Percentiles rank a stretch among this genome's conserved stretches.
These are phyloP conservation scores for Pseudonitzschia multiseries DNA, from an alignment of 108 stramenopile genomes.

Conservation along the genomic window DNA sequence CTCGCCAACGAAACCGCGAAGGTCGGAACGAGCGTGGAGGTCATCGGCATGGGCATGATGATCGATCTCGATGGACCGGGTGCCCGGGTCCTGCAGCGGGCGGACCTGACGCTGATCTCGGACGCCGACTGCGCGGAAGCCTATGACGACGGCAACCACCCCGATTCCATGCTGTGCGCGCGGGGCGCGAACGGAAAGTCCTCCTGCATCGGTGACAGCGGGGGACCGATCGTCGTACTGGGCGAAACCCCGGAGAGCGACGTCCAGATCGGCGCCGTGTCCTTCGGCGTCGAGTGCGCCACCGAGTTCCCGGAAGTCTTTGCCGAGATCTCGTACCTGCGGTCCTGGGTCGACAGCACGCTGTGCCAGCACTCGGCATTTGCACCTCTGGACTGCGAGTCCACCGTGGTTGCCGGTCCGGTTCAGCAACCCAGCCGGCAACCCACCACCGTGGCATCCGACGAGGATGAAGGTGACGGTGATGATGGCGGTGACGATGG, in stretches of 20 bases:
- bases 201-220: constrained; percentile 33
- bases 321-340: constrained; percentile 7
- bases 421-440: too few relatives aligned
- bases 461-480: background rate
- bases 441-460: background rate
- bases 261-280: constrained; percentile 38
- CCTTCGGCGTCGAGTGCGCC: constrained; percentile 38
- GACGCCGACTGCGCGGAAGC: background rate
- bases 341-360: constrained; percentile 12
- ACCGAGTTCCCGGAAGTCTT: constrained; percentile 31
- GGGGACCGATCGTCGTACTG: constrained; percentile 31
- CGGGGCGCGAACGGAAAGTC: constrained; percentile 27
- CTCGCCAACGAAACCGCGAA: too few relatives aligned
- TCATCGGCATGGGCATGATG: too few relatives aligned
- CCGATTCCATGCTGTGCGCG: background rate
- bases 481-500: too few relatives aligned
- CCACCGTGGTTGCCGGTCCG: background rate
- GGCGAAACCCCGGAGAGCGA: background rate
- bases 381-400: background rate
- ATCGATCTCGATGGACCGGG: too few relatives aligned
- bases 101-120: background rate
- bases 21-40: too few relatives aligned
- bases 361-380: background rate
- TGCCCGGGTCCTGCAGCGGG: constrained; percentile 7
- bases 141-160: constrained; percentile 2